Evolutionary conservation across 371 early-diverging fungal species (phyloP), one percentile per base, ranked within the genome.

Genomic region (Mortierella sp.): DNA sequence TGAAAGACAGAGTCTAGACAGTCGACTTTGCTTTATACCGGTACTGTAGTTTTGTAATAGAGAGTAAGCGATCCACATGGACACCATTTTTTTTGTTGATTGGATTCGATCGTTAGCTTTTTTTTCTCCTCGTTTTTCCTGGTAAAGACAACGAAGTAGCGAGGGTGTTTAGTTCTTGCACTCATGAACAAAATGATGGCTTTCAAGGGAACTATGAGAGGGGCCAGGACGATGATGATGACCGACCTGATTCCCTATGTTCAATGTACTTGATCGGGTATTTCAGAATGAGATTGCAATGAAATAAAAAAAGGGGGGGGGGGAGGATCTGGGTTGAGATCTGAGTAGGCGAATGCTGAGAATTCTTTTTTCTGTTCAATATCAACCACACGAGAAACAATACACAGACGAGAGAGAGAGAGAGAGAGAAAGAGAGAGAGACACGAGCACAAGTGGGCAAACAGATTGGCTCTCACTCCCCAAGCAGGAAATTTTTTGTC

Each of bases 401-500:
- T 4, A 51, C 5, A 51, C 21, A 48, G 14, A 48, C 48, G 8
- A 55, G 27, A 55, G 55, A 8, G 27, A 56, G 4, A 35, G 35
- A 35, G 35, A 2, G 35, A 35, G 6, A 54, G 54, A 21, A 10
- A 55, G 0, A 55, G 55, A 8, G 55, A 58, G 58, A 58, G 58
- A 58, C 27, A 58, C 16, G 58, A 58, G 29, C 32, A 60, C 60
- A 12, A 14, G 35, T 29, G 27, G 24, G 4, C 60, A 58, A 58
- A 14, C 12, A 29, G 32, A 58, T 51, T 51, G 51, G 51, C 51
- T 51, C 51, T 51, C 51, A 48, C 51, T 16, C 60, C 27, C 60
- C 27, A 27, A 60, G 60, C 32, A 60, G 60, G 60, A 60, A 60
- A 60, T 60, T 60, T 60, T 60, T 27, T 60, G 60, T 60, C 60